Evolutionary conservation across 805 yeast genomes (phyloP), one percentile per base, ranked within the genome.

Genomic region (Candida railenensis): DNA sequence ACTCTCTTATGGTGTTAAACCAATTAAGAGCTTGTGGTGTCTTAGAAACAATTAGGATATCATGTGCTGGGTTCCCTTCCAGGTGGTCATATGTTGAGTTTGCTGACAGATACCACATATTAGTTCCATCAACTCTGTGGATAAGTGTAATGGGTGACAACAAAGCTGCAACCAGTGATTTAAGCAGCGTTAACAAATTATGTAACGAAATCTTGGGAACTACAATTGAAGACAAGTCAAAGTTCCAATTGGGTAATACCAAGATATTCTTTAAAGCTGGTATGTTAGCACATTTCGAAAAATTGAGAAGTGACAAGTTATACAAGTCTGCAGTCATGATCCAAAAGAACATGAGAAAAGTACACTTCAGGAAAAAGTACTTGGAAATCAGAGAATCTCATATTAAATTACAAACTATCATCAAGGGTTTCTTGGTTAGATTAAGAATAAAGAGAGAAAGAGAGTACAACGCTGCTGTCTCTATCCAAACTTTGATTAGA

Each of bases 11-110:
- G 97, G 98, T 92, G 12, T 76, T 94, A 50, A 85, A 96, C 4
- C 99, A 92, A 67, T 77, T 92, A 52, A 81, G 99, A 63, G 99
- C 99, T 4, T 92, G 99, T 76, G 99, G 99, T 85, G 98, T 92
- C 40, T 75, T 92, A 55, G 99, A 94, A 65, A 94, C 99, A 1
- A 92, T 92, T 61, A 77, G 96, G 59, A 92, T 92, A 41, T 91
- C 97, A 1, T 91, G 97, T 71, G 97, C 96, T 43, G 99, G 99
- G 36, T 92, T 91, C 78, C 99, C 99, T 15, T 86, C 97, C 0
- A 78, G 97, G 62, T 89, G 97, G 90, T 82, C 96, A 2, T 94
- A 89, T 62, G 90, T 85, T 44, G 98, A 94, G 62, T 92, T 92
- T 73, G 96, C 90, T 16, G 80, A 83, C 52, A 81, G 97, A 59